These are phyloP conservation scores for Russula lepida DNA, from an alignment of 768 basidiomycete genomes.

Conservation along the genomic window DNA sequence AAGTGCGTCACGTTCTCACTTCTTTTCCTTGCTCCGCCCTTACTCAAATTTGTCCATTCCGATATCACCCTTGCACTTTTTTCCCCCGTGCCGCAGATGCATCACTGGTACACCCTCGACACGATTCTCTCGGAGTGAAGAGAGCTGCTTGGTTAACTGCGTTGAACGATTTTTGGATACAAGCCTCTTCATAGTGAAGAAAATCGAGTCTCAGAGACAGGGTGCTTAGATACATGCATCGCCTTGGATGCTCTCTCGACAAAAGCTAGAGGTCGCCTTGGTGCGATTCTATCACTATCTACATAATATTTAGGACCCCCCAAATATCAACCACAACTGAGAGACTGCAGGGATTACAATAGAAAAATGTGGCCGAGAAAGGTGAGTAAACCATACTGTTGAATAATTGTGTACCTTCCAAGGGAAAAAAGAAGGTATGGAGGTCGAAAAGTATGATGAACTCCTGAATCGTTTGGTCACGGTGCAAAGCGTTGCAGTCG, in stretches of 20 bases:
- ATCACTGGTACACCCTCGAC: slow-evolving; percentile 71
- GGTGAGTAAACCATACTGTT: too few species aligned
- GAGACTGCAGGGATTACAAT: background rate
- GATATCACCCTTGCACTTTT: background rate
- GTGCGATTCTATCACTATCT: background rate
- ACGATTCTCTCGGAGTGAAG: slow-evolving; percentile 71
- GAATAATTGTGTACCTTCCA: background rate
- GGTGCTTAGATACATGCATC: slow-evolving; percentile 18
- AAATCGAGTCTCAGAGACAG: slow-evolving; percentile 35
- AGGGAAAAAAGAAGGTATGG: background rate
- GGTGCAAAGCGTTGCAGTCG: background rate
- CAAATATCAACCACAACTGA: background rate
- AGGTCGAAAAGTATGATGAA: background rate
- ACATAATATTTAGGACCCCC: background rate
- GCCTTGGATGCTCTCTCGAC: slow-evolving; percentile 3
- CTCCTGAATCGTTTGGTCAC: background rate
- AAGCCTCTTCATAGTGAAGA: slow-evolving; percentile 71
- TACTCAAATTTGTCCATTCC: background rate
- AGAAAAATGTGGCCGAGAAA: background rate
- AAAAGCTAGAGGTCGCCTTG: background rate
- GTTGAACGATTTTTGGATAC: slow-evolving; percentile 89
- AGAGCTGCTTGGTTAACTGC: slow-evolving; percentile 78
- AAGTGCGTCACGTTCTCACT: slow-evolving; percentile 49
- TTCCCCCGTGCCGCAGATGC: slow-evolving; percentile 42
- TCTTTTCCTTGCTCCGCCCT: background rate